phyloP scores from a whole-genome alignment of 345 rosid genomes.

The Moricandia arvensis region DNA sequence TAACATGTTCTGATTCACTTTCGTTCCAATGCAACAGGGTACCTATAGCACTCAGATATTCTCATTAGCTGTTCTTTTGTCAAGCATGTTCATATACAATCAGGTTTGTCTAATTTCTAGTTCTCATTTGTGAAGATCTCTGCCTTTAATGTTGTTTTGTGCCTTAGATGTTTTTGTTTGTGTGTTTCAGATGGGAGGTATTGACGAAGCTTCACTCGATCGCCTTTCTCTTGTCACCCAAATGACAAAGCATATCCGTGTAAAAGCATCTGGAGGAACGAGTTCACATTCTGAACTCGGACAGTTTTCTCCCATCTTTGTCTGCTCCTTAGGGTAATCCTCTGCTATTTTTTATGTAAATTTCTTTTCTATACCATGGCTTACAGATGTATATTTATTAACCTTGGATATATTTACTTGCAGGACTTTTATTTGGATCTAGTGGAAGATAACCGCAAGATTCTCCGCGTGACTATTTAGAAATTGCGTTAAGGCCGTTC shows the following conservation, averaged over 20 bases:
- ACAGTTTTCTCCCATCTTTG: slow-evolving; percentile 93
- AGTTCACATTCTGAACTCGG: slow-evolving; percentile 82
- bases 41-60: slow-evolving; percentile 99
- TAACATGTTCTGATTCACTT: not conserved
- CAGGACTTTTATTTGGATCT: slow-evolving; percentile 95
- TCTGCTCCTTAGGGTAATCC: slow-evolving; percentile 89
- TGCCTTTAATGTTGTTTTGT: not conserved
- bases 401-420: slow-evolving; percentile 18
- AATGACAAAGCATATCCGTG: slow-evolving; percentile 96
- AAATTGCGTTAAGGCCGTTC: slow-evolving; percentile 84
- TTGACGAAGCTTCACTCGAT: slow-evolving; percentile 95
- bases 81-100: slow-evolving; percentile 96
- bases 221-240: slow-evolving; percentile 96
- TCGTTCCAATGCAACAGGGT: slow-evolving; percentile 52
- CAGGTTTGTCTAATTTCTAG: slow-evolving; percentile 52
- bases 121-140: not conserved
- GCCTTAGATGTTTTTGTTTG: slow-evolving; percentile 10
- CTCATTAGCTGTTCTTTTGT: slow-evolving; percentile 90
- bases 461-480: slow-evolving; percentile 95
- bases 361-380: not conserved
- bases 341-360: not conserved
- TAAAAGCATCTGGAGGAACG: slow-evolving; percentile 84
- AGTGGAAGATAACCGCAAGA: slow-evolving; percentile 76
- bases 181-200: slow-evolving; percentile 79
- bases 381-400: not conserved